phyloP scores from a whole-genome alignment of 495 filamentous ascomycete species.

The Diplogelasinospora grovesii region DNA sequence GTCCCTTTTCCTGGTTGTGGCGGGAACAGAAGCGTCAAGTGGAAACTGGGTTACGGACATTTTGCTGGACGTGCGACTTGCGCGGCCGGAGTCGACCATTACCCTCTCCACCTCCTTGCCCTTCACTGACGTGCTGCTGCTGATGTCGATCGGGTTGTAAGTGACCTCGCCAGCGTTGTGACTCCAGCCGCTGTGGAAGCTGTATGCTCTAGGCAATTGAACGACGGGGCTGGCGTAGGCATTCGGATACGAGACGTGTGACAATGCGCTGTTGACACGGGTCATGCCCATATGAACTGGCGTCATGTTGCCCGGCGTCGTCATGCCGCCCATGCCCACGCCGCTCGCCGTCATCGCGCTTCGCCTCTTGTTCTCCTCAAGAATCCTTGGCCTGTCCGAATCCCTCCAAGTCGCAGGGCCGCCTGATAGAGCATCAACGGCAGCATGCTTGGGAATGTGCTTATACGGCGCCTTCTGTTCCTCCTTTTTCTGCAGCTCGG shows the following conservation, averaged over 20 bases:
- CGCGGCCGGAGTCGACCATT: constrained; percentile 16
- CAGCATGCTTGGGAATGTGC: constrained; percentile 53
- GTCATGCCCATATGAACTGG: constrained; percentile 26
- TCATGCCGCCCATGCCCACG: constrained; percentile 22
- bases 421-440: constrained; percentile 47
- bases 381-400: constrained; percentile 32
- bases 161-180: constrained; percentile 13
- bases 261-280: constrained; percentile 36
- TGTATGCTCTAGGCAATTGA: constrained; percentile 35
- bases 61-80: constrained; percentile 26
- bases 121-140: constrained; percentile 12
- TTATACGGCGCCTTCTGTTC: constrained; percentile 39
- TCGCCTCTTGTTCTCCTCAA: constrained; percentile 37
- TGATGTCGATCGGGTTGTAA: constrained; percentile 15
- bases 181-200: constrained; percentile 32
- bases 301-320: constrained; percentile 5
- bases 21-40: constrained; percentile 1
- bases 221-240: constrained; percentile 35
- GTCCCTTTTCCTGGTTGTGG: constrained; percentile 8
- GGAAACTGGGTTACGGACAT: constrained; percentile 11
- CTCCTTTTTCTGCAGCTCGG: constrained; percentile 35
- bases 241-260: constrained; percentile 36
- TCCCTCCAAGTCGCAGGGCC: constrained; percentile 45
- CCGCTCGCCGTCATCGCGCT: constrained; percentile 33
- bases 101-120: constrained; percentile 29